Evolutionary conservation across 441 rosid genomes (phyloP), one percentile per base, ranked within the genome.

Genomic region (Geranium incanum): DNA sequence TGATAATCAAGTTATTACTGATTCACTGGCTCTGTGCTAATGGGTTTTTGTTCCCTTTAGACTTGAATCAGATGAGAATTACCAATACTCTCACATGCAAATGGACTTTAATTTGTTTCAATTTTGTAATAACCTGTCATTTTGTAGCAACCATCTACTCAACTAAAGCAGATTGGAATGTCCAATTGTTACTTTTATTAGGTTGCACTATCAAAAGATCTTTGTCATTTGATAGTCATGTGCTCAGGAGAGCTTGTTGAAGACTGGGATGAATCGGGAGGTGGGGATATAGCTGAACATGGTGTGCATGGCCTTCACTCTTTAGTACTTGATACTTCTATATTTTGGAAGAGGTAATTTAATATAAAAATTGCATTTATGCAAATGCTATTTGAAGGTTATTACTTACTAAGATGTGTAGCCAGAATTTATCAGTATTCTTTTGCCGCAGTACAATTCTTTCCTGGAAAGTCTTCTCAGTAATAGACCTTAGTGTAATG

Each of bases 141-240:
- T 43, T 43, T 43, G 6, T 43, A 43, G 50, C 50, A 19, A 50
- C 13, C 0, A 0, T 7, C 50, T 65, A 9, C 50, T 66, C 5
- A 79, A 39, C 41, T 38, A 23, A 70, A 68, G 63, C 70, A 59
- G 67, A 73, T 75, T 80, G 67, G 77, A 65, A 60, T 72, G 18
- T 64, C 71, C 12, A 71, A 57, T 23, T 21, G 19, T 67, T 79
- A 41, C 23, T 68, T 57, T 81, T 55, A 48, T 81, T 81, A 93
- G 98, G 88, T 89, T 73, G 88, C 93, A 77, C 75, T 93, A 80
- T 91, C 98, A 38, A 93, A 86, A 81, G 95, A 91, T 82, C 96
- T 91, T 59, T 86, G 92, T 77, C 89, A 75, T 77, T 78, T 91
- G 84, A 85, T 79, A 43, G 91, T 91, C 76, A 80, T 86, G 75